Evolutionary conservation across 139 green algal species (phyloP).

Genomic region (Closterium sp.): DNA sequence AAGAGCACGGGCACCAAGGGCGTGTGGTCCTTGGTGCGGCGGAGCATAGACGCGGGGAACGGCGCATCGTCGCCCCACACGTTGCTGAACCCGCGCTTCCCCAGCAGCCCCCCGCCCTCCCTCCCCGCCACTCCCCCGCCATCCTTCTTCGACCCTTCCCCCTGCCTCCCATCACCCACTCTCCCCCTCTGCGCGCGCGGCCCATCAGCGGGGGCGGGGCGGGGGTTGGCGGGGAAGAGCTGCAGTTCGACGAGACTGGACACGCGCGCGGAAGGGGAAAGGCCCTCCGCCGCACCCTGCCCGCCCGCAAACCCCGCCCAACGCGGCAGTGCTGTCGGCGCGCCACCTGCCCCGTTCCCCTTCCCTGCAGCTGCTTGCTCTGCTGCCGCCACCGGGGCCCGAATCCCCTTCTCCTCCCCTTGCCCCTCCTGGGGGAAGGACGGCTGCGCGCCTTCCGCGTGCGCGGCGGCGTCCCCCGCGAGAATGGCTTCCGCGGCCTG

Average conservation of each 20-base stretch:
- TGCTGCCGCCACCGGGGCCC: no score
- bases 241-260: not conserved
- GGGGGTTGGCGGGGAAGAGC: not conserved
- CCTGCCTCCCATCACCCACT: not conserved
- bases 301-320: not conserved
- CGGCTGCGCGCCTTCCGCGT: not conserved
- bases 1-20: not conserved
- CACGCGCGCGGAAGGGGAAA: not conserved
- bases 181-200: not conserved
- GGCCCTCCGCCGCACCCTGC: not conserved
- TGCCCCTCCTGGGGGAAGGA: not conserved
- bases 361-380: not conserved
- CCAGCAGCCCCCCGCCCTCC: not conserved
- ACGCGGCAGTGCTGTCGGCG: not conserved
- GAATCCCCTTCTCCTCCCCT: not conserved
- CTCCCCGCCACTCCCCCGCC: not conserved
- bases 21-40: not conserved
- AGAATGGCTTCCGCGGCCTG: not conserved
- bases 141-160: not conserved
- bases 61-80: not conserved
- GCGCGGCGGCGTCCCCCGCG: not conserved
- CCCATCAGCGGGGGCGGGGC: not conserved
- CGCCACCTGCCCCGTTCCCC: not conserved
- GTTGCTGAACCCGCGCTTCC: not conserved
- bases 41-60: not conserved